Percentiles rank a stretch among this genome's conserved stretches.
phyloP scores from a whole-genome alignment of 441 rosid genomes.

The Gossypium davidsonii region DNA sequence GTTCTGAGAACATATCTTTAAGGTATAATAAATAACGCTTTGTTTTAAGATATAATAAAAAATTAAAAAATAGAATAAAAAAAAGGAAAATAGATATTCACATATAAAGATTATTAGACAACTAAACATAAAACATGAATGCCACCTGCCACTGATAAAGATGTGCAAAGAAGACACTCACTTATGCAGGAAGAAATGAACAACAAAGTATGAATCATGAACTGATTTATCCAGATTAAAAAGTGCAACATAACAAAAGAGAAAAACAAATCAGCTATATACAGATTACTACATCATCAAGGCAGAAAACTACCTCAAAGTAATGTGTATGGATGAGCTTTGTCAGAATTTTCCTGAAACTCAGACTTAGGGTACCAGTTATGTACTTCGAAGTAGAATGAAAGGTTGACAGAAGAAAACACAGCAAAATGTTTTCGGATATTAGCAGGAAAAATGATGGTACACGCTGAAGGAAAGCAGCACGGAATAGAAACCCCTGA shows the following conservation, averaged over 20 bases:
- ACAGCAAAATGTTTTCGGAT: conserved; percentile 83
- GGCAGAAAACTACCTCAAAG: conserved; percentile 60
- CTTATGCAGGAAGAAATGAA: background rate
- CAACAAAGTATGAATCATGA: background rate
- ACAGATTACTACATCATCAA: background rate
- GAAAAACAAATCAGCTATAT: background rate
- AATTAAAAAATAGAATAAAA: background rate
- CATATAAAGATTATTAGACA: background rate
- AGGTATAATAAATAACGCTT: background rate
- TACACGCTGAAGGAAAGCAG: conserved; percentile 90
- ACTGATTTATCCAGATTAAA: background rate
- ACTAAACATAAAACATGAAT: background rate
- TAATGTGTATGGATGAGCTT: conserved; percentile 82
- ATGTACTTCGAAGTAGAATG: conserved; percentile 88
- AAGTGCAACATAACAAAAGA: background rate
- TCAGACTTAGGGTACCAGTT: conserved; percentile 82
- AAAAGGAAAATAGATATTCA: background rate
- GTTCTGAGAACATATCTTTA: background rate
- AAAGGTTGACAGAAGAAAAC: conserved; percentile 77
- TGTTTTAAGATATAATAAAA: background rate
- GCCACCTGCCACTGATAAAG: background rate
- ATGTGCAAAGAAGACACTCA: conserved; percentile 1
- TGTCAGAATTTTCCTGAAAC: conserved; percentile 88
- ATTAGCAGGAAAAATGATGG: conserved; percentile 82
- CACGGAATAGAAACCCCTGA: conserved; percentile 93